Evolutionary conservation across 139 green algal genomes (phyloP).

Genomic region (Chlamydomonas incerta): DNA sequence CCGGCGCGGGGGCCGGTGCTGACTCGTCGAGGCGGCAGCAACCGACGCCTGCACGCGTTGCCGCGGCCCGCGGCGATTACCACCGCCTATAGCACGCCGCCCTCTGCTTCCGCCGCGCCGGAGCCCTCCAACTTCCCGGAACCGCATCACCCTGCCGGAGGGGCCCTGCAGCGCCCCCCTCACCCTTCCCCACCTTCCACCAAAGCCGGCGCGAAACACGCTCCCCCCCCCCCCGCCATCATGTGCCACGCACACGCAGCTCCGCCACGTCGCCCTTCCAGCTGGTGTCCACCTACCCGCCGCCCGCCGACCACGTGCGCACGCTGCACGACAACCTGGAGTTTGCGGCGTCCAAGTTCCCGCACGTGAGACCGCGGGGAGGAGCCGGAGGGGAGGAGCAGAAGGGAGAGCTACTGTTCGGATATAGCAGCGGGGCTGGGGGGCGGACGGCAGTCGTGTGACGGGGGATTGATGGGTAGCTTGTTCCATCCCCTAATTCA

Average conservation of each 20-base stretch:
- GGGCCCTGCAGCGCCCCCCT: too few relatives aligned
- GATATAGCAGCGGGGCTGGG: too few relatives aligned
- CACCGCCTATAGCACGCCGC: too few relatives aligned
- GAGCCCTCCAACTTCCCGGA: too few relatives aligned
- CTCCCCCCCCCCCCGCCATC: neutral
- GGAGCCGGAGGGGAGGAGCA: too few relatives aligned
- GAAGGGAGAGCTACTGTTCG: too few relatives aligned
- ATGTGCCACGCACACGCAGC: conserved; percentile 57
- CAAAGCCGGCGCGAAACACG: too few relatives aligned
- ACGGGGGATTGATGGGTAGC: too few relatives aligned
- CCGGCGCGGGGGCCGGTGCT: neutral
- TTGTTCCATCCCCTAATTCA: too few relatives aligned
- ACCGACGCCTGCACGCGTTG: neutral
- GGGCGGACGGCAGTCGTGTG: too few relatives aligned
- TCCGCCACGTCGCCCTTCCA: conserved; percentile 72
- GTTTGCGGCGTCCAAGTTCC: conserved; percentile 67
- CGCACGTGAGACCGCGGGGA: conserved; percentile 64
- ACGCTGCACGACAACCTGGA: conserved; percentile 96
- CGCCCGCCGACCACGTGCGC: conserved; percentile 81
- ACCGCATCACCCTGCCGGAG: too few relatives aligned
- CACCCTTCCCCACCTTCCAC: neutral
- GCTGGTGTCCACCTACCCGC: conserved; percentile 81
- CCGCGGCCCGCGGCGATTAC: neutral
- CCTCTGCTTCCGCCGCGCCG: too few relatives aligned
- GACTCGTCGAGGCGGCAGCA: neutral